These are phyloP conservation scores for Alternaria rosae DNA, from an alignment of 2,329 filamentous ascomycete species.

Conservation along the genomic window DNA sequence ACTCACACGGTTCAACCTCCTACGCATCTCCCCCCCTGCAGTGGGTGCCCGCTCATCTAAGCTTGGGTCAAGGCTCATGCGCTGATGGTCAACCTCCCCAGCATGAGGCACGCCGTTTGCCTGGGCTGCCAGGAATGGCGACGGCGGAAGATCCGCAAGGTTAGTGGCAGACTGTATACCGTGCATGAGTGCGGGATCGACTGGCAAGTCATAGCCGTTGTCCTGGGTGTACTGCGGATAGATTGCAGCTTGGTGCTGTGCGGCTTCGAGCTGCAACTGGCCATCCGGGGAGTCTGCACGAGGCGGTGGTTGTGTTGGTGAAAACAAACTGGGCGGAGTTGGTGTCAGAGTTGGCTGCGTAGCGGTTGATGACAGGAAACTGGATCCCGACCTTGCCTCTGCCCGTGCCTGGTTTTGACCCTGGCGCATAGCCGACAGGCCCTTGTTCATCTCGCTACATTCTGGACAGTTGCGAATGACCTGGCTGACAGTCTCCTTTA, in stretches of 20 bases:
- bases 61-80: constrained; percentile 9
- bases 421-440: constrained; percentile 35
- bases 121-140: constrained; percentile 43
- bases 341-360: constrained; percentile 18
- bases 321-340: constrained; percentile 18
- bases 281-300: constrained; percentile 35
- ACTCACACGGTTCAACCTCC: constrained; percentile 26
- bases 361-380: constrained; percentile 9
- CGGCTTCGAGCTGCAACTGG: constrained; percentile 39
- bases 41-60: constrained; percentile 22
- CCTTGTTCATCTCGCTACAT: constrained; percentile 74
- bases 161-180: constrained; percentile 22
- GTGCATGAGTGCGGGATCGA: constrained; percentile 69
- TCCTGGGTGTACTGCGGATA: constrained; percentile 42
- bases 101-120: constrained; percentile 18
- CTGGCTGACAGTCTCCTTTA: constrained; percentile 95
- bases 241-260: constrained; percentile 40
- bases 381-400: constrained; percentile 14
- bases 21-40: constrained; percentile 33
- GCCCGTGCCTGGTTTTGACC: constrained; percentile 24
- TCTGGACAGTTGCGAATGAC: constrained; percentile 91
- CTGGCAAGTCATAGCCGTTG: constrained; percentile 61
- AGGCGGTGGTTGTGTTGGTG: constrained; percentile 10
- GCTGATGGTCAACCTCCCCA: constrained; percentile 16
- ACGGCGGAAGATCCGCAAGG: constrained; percentile 44